Base-by-base conservation (phyloP, 208 protist genomes). In the Leishmania mexicana region DNA sequence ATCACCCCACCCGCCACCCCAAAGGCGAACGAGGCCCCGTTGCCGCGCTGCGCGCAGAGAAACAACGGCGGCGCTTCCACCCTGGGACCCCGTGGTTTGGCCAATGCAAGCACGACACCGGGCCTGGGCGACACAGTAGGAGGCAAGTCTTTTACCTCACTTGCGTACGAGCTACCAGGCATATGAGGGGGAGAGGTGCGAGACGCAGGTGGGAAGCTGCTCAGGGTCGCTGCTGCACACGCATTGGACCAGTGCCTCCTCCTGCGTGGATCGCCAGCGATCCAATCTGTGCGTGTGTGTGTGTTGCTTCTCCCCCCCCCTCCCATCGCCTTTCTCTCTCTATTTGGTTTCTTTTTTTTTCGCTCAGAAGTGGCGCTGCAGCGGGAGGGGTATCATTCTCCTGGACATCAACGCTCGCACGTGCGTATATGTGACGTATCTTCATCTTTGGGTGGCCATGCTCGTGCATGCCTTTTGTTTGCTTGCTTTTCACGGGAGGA, bases 1-100 rank as follows among this genome's bases (percentile, higher is more conserved):
- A 83, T 79, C 51, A 85, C 81, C 21, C 76, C 71, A 53, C 76
- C 68, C 17, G 35, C 38, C 60, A 80, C 76, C 13, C 68, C 81
- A 35, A 53, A 4, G 21, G 13, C 51, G 4, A 42, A n/a, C 8
- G 3, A 58, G 49, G 49, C 24, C 42, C 24, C 31, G 49, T 13
- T 45, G 17, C 65, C 15, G 24, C 42, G 40, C 75, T 0, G 64
- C 57, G 28, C 57, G 67, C 15, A 47, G 38, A 11, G n/a, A 11
- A 49, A 54, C 11, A 75, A 54, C 28, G 51, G 3, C 45, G 45
- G 4, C 40, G 31, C 17, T 47, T 40, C 38, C 3, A 40, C 38
- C 10, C 35, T 38, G 17, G 17, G 8, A 3, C 5, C 40, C 64
- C 17, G n/a, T 24, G 0, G 35, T 13, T 70, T 3, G 35, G 19